A percentile compares a stretch with the other conserved stretches of the same genome.
Conservation (phyloP, 1,284 basidiomycete species). For the Mycena citricolor region DNA sequence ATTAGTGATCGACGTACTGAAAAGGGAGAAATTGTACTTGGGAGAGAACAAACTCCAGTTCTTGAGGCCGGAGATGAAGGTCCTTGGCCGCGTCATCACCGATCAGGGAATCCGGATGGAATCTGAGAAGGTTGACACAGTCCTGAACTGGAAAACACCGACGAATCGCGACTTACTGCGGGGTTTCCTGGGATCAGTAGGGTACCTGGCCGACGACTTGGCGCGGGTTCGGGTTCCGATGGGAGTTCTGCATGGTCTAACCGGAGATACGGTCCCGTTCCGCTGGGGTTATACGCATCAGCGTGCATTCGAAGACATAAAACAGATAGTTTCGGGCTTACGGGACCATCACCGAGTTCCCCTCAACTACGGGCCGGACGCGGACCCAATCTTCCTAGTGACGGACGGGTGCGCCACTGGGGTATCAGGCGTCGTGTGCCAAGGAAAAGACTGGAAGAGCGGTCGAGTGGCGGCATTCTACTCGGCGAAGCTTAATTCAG, state of each 20-base stretch:
- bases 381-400: conserved; percentile 24
- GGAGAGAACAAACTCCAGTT: conserved; percentile 30
- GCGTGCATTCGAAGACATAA: neutral
- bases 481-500: conserved; percentile 32
- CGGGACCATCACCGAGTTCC: conserved; percentile 4
- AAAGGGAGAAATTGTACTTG: conserved; percentile 28
- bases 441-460: conserved; percentile 26
- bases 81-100: conserved; percentile 30
- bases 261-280: conserved; percentile 1
- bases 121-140: conserved; percentile 28
- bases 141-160: conserved; percentile 28
- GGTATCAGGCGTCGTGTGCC: conserved; percentile 25
- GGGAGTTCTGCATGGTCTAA: neutral
- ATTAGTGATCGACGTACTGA: conserved; percentile 27
- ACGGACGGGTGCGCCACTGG: conserved; percentile 27
- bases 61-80: conserved; percentile 23
- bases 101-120: conserved; percentile 31
- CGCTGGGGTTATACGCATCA: conserved; percentile 22
- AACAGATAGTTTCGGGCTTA: conserved; percentile 5
- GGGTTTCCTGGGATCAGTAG: conserved; percentile 28
- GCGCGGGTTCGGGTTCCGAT: neutral
- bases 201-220: conserved; percentile 23
- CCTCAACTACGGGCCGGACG: neutral
- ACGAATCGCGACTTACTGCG: conserved; percentile 19
- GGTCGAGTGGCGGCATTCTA: conserved; percentile 28